Percentiles rank a stretch among this genome's conserved stretches.
phyloP scores from a whole-genome alignment of 495 filamentous ascomycete genomes.

The Penicillium odoratum region DNA sequence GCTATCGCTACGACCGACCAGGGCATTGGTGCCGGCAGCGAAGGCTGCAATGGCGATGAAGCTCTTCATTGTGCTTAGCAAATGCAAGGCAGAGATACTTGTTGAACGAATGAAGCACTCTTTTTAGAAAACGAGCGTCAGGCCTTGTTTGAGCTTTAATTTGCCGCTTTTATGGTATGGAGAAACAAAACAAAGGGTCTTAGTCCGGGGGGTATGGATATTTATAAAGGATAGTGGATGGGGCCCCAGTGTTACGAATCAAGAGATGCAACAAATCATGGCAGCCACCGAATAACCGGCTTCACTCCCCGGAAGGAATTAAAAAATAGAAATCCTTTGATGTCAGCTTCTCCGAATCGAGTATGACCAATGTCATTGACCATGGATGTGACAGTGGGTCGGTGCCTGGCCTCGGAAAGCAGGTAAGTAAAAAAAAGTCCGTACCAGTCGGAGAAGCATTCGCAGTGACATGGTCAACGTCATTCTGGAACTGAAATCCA shows the following conservation, averaged over 20 bases:
- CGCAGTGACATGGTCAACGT: conserved; percentile 20
- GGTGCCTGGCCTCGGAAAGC: conserved; percentile 9
- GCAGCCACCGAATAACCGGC: conserved; percentile 9
- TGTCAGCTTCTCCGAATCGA: conserved; percentile 9
- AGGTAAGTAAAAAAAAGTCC: conserved; percentile 13
- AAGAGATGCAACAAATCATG: conserved; percentile 4
- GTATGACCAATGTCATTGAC: conserved; percentile 11
- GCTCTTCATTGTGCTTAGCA: conserved; percentile 32
- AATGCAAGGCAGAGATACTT: not conserved
- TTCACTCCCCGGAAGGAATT: conserved; percentile 12
- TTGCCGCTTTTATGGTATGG: not conserved
- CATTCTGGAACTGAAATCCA: conserved; percentile 19
- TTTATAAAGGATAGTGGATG: conserved; percentile 21
- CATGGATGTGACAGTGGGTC: conserved; percentile 12
- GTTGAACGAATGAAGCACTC: conserved; percentile 16
- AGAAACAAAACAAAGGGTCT: not conserved
- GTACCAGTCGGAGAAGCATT: conserved; percentile 26
- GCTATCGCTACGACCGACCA: conserved; percentile 36
- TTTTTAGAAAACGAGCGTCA: conserved; percentile 2
- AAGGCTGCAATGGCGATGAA: conserved; percentile 38
- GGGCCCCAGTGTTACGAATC: conserved; percentile 17
- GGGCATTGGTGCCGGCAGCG: conserved; percentile 40
- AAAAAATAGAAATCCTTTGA: conserved; percentile 13
- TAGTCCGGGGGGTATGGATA: conserved; percentile 7
- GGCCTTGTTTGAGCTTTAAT: conserved; percentile 1